Evolutionary conservation across 2,329 filamentous ascomycete genomes (phyloP).

Genomic region (Fusarium sambucinum): DNA sequence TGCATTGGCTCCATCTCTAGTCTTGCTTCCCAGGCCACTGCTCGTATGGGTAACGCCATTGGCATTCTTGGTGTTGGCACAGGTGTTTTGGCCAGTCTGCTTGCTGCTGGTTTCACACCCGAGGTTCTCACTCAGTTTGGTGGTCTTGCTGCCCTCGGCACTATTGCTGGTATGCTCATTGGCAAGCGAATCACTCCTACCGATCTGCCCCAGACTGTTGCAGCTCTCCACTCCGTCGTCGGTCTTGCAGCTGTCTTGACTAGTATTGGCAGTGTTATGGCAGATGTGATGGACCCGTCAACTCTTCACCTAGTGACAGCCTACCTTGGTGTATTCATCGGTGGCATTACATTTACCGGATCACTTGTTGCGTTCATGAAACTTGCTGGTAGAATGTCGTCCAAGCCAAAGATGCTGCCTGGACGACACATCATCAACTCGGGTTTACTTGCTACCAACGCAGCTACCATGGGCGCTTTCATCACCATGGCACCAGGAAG

Average conservation of each 20-base stretch:
- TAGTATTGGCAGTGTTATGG: constrained; percentile 87
- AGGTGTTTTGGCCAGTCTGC: constrained; percentile 84
- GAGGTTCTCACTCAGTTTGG: constrained; percentile 85
- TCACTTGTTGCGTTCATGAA: constrained; percentile 92
- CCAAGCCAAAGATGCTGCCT: constrained; percentile 77
- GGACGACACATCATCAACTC: constrained; percentile 82
- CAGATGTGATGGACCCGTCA: constrained; percentile 75
- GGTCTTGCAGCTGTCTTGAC: constrained; percentile 90
- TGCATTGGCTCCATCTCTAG: constrained; percentile 88
- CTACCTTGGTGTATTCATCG: constrained; percentile 88
- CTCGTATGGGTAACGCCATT: constrained; percentile 85
- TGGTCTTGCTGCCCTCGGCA: constrained; percentile 78
- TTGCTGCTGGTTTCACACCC: constrained; percentile 82
- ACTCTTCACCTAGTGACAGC: constrained; percentile 87
- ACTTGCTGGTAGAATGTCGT: constrained; percentile 84
- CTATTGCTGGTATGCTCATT: constrained; percentile 77
- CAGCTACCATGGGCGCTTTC: constrained; percentile 87
- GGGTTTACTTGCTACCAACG: constrained; percentile 78
- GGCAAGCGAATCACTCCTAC: constrained; percentile 90
- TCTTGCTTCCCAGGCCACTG: constrained; percentile 84
- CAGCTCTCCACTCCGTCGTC: constrained; percentile 89
- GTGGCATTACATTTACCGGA: constrained; percentile 90
- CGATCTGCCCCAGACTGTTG: constrained; percentile 88
- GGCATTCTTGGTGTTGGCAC: constrained; percentile 87
- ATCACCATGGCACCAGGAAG: constrained; percentile 83